Conservation (phyloP, 2,329 filamentous ascomycete genomes). For the Aureobasidium sp. region DNA sequence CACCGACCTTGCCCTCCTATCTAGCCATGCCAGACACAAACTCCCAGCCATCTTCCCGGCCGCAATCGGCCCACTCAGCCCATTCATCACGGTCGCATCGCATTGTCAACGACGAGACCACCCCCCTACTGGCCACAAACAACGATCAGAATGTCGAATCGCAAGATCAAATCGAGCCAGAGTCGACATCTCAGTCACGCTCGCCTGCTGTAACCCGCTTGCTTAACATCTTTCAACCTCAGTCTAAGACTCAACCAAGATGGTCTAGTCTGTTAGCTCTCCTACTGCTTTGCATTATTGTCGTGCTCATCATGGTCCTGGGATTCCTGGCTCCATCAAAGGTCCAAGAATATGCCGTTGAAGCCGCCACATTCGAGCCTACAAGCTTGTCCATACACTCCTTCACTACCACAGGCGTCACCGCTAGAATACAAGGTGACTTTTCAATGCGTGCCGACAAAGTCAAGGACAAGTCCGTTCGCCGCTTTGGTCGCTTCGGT, state of each 20-base stretch:
- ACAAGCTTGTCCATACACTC: conserved; percentile 79
- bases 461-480: conserved; percentile 63
- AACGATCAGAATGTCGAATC: conserved; percentile 17
- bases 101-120: conserved; percentile 32
- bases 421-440: conserved; percentile 71
- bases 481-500: conserved; percentile 66
- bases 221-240: conserved; percentile 29
- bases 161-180: conserved; percentile 2
- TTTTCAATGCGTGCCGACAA: conserved; percentile 72
- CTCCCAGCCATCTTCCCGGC: conserved; percentile 27
- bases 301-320: conserved; percentile 64
- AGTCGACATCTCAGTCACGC: conserved; percentile 5
- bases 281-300: conserved; percentile 52
- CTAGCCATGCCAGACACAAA: not conserved
- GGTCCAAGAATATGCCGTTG: conserved; percentile 77
- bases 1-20: no score
- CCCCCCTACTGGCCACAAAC: conserved; percentile 31
- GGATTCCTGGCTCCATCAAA: conserved; percentile 75
- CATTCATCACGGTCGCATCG: conserved; percentile 20
- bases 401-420: conserved; percentile 70
- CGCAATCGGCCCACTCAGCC: conserved; percentile 27
- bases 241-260: conserved; percentile 35
- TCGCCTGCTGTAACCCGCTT: conserved; percentile 32
- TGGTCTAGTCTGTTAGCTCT: conserved; percentile 79
- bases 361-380: conserved; percentile 74